These are phyloP conservation scores for Cryptococcus deneoformans DNA, from an alignment of 1,284 basidiomycete species.

Conservation along the genomic window DNA sequence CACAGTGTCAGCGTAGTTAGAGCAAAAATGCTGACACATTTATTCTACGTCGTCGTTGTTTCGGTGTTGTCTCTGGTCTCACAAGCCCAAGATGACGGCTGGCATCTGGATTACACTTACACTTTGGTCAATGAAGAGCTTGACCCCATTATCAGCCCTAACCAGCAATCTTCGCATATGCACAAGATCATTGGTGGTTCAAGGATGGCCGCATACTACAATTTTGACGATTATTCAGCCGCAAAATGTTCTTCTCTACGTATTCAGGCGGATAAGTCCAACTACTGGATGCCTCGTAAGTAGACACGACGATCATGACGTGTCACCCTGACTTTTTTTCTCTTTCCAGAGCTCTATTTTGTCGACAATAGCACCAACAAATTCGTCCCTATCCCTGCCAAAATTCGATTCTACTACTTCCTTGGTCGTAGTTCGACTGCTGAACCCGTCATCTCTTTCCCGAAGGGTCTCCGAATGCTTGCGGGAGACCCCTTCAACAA, in stretches of 20 bases:
- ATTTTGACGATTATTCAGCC: slow-evolving; percentile 15
- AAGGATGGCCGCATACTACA: slow-evolving; percentile 27
- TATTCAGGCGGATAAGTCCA: slow-evolving; percentile 34
- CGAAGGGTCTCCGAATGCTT: slow-evolving; percentile 32
- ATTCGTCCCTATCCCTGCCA: slow-evolving; percentile 10
- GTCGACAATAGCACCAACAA: slow-evolving; percentile 6
- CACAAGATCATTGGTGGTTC: slow-evolving; percentile 26
- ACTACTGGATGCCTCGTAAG: slow-evolving; percentile 28
- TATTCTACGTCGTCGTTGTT: too few relatives aligned
- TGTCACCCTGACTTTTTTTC: neutral
- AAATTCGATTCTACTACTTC: slow-evolving; percentile 30
- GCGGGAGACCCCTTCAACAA: slow-evolving; percentile 26
- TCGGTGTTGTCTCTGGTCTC: neutral
- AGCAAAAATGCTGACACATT: too few relatives aligned
- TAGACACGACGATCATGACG: neutral
- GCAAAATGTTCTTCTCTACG: slow-evolving; percentile 19
- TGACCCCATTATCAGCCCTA: slow-evolving; percentile 21
- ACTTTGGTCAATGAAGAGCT: slow-evolving; percentile 18
- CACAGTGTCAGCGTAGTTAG: too few relatives aligned
- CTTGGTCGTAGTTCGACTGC: slow-evolving; percentile 12
- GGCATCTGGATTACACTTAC: slow-evolving; percentile 17
- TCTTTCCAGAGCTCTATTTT: slow-evolving; percentile 7
- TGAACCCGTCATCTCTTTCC: slow-evolving; percentile 23
- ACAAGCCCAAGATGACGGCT: slow-evolving; percentile 5
- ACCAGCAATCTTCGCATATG: slow-evolving; percentile 14